Evolutionary conservation across 257 asterid species (phyloP).

Genomic region (Nicotiana attenuata): DNA sequence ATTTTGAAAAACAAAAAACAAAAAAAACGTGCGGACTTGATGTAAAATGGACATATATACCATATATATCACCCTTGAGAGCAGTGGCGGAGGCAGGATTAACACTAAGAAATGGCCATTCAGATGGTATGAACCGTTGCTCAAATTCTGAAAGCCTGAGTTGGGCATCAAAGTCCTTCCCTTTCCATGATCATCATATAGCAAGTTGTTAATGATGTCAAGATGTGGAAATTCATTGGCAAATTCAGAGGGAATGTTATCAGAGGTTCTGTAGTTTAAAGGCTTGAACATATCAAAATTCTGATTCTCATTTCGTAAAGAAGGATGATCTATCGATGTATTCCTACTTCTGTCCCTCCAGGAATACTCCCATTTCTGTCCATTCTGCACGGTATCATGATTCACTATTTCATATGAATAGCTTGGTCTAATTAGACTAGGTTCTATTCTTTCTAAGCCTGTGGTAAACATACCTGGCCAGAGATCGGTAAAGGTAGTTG

Average conservation of each 20-base stretch:
- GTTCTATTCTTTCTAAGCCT: conserved; percentile 43
- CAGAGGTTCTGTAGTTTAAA: conserved; percentile 38
- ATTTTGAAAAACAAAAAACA: no score
- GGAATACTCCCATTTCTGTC: conserved; percentile 47
- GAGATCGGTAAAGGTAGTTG: conserved; percentile 41
- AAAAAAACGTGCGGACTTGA: no score
- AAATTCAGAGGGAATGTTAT: conserved; percentile 42
- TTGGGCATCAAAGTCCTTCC: conserved; percentile 29
- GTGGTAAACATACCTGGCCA: conserved; percentile 36
- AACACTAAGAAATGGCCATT: conserved; percentile 26
- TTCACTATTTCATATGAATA: conserved; percentile 54
- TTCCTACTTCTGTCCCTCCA: conserved; percentile 38
- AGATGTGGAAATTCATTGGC: conserved; percentile 46
- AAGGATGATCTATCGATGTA: conserved; percentile 25
- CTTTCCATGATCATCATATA: conserved; percentile 57
- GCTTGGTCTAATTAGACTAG: conserved; percentile 27
- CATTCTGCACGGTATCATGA: conserved; percentile 30
- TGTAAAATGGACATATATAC: no score
- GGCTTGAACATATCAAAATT: conserved; percentile 35
- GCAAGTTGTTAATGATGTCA: conserved; percentile 75
- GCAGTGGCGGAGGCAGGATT: no score
- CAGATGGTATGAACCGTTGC: conserved; percentile 42
- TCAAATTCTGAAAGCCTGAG: conserved; percentile 40
- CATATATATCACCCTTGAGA: no score
- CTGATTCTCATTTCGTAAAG: conserved; percentile 32